Conservation (phyloP, 495 filamentous ascomycete species). For the Penicillium psychrofluorescens region DNA sequence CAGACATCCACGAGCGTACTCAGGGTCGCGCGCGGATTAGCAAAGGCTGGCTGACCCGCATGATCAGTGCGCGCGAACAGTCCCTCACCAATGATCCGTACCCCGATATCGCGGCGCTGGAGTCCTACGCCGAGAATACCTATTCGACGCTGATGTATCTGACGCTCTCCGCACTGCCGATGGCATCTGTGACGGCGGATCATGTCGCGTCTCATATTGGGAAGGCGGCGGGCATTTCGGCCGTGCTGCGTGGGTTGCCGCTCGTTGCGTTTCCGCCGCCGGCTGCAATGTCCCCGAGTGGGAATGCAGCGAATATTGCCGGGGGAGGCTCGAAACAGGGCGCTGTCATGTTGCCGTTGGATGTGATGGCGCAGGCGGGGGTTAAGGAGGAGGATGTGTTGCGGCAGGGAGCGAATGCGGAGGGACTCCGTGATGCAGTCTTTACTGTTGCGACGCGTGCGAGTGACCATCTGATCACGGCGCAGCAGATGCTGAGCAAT, state of each 20-base stretch:
- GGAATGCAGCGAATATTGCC: constrained; percentile 10
- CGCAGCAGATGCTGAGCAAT: constrained; percentile 80
- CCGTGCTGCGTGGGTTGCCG: constrained; percentile 75
- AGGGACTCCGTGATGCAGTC: constrained; percentile 78
- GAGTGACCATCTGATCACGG: constrained; percentile 92
- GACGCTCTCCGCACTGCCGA: constrained; percentile 66
- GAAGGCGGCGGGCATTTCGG: constrained; percentile 83
- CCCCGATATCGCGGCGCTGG: constrained; percentile 60
- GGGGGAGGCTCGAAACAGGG: constrained; percentile 43
- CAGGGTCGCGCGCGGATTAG: constrained; percentile 52
- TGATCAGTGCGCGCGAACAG: constrained; percentile 74
- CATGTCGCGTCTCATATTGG: constrained; percentile 92
- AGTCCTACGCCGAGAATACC: constrained; percentile 87
- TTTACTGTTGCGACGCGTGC: constrained; percentile 88
- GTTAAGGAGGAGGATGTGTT: constrained; percentile 85
- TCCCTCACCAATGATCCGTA: constrained; percentile 81
- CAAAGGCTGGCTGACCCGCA: constrained; percentile 72
- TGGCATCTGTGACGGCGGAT: constrained; percentile 76
- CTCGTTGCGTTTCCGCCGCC: constrained; percentile 71
- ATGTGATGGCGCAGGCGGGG: constrained; percentile 75
- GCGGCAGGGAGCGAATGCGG: constrained; percentile 65
- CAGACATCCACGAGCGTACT: constrained; percentile 49
- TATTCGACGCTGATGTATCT: constrained; percentile 92
- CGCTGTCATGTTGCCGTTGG: constrained; percentile 71
- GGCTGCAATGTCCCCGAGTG: constrained; percentile 45